Percentiles rank a stretch among this genome's conserved stretches.
These are phyloP conservation scores for Cryptococcus hybrid DNA, from an alignment of 1,284 basidiomycete species.

Conservation along the genomic window DNA sequence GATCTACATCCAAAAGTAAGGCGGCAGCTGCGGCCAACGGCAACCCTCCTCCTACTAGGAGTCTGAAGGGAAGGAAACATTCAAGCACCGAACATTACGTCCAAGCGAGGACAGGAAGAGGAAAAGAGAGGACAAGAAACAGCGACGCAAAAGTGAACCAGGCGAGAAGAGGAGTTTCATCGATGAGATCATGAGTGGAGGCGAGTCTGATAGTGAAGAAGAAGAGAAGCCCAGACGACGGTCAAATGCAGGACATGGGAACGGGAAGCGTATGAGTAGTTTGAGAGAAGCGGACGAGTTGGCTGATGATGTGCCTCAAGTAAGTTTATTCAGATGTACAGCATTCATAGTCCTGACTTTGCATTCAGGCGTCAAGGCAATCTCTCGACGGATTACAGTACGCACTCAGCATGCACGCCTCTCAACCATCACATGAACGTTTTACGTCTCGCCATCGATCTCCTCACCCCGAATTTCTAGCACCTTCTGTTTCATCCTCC, in stretches of 20 bases:
- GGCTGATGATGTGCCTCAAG: too few species aligned
- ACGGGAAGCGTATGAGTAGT: background rate
- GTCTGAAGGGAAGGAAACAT: conserved; percentile 46
- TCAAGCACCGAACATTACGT: conserved; percentile 26
- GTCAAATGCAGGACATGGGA: background rate
- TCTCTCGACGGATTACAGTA: conserved; percentile 19
- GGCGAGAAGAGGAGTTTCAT: conserved; percentile 25
- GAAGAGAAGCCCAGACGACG: conserved; percentile 2
- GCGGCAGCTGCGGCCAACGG: conserved; percentile 7
- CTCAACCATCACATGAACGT: background rate
- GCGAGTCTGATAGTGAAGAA: conserved; percentile 13
- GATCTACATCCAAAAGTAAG: conserved; percentile 1
- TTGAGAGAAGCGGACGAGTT: too few species aligned
- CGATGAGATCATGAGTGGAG: conserved; percentile 25
- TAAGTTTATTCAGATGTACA: background rate
- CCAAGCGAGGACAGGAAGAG: conserved; percentile 7
- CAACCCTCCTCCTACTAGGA: conserved; percentile 19
- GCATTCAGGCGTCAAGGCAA: background rate
- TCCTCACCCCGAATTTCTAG: background rate
- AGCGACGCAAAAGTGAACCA: conserved; percentile 6
- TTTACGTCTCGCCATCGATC: background rate
- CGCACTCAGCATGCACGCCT: conserved; percentile 25
- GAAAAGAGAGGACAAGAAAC: conserved; percentile 4
- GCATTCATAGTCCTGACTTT: background rate
- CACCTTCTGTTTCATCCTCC: background rate